Evolutionary conservation across 140 eudicot species (phyloP), one percentile per base, ranked within the genome.

Genomic region (Eryngium alpinum): DNA sequence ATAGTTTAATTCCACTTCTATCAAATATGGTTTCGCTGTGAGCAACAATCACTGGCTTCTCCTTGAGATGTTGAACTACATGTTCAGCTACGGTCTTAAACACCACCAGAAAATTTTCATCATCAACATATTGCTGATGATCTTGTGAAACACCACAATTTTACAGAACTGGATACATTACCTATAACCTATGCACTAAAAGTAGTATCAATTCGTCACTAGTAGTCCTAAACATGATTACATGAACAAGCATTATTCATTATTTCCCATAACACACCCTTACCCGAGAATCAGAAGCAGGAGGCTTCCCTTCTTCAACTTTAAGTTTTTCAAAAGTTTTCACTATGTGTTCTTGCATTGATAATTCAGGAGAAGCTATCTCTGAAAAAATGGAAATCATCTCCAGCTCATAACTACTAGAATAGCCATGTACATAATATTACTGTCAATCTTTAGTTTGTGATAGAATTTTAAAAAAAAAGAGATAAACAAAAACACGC

Each of bases 231-330:
- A 38, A 38, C 46, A 38, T 2, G 46, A 38, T 7, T 7, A 38
- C 46, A 38, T 2, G 46, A 38, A 4, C 46, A 38, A 38, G 7
- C 46, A 38, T 38, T 38, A 2, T 38, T 38, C 46, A 38, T 38
- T 38, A 38, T 38, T 12, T 17, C 6, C 9, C 9, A 73, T 11
- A 3, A 29, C 4, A 25, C 29, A 43, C 18, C 67, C 78, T 88
- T 84, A 92, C 99, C 99, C 99, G 92, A 27, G 97, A 83, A 80
- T 95, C 99, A 14, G 95, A 89, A 78, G 93, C 92, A 5, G 99
- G 99, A 81, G 99, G 99, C 97, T 92, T 87, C 59, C 99, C 99
- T 81, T 92, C 92, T 77, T 92, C 97, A 69, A 95, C 99, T 0
- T 90, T 86, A 78, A 95, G 97, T 73, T 91, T 92, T 83, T 89